Evolutionary conservation across 108 stramenopile species (phyloP).

Genomic region (Nitzschia sp.): DNA sequence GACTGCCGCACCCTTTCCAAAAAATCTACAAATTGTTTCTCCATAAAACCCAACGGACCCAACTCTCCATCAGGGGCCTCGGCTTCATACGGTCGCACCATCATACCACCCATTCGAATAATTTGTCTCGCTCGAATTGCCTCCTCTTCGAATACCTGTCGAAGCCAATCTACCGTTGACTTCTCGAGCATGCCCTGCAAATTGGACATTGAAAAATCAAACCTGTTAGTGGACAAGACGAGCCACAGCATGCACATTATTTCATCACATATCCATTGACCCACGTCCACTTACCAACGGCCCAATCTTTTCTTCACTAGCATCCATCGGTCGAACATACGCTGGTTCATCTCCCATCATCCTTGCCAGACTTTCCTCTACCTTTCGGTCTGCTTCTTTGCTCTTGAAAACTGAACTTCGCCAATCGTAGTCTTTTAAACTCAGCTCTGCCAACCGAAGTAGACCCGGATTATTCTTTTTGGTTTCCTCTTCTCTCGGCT

Average conservation of each 20-base stretch:
- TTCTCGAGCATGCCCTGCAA: conserved; percentile 70
- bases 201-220: not conserved
- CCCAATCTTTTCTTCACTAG: conserved; percentile 61
- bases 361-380: conserved; percentile 69
- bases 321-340: conserved; percentile 89
- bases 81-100: conserved; percentile 59
- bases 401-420: conserved; percentile 69
- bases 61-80: conserved; percentile 32
- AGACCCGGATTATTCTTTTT: conserved; percentile 25
- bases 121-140: conserved; percentile 73
- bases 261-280: not conserved
- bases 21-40: conserved; percentile 63
- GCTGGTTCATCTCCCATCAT: conserved; percentile 82
- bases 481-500: not conserved
- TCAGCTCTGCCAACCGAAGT: conserved; percentile 60
- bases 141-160: conserved; percentile 81
- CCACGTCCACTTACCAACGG: conserved; percentile 54
- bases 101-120: conserved; percentile 58
- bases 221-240: not conserved
- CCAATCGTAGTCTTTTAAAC: conserved; percentile 81
- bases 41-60: conserved; percentile 74
- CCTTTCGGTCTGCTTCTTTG: conserved; percentile 76
- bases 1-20: conserved; percentile 53
- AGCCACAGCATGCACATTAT: not conserved
- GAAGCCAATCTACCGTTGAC: conserved; percentile 69